These are phyloP conservation scores for Solanum pinnatisectum DNA, from an alignment of 257 asterid species.

Conservation along the genomic window DNA sequence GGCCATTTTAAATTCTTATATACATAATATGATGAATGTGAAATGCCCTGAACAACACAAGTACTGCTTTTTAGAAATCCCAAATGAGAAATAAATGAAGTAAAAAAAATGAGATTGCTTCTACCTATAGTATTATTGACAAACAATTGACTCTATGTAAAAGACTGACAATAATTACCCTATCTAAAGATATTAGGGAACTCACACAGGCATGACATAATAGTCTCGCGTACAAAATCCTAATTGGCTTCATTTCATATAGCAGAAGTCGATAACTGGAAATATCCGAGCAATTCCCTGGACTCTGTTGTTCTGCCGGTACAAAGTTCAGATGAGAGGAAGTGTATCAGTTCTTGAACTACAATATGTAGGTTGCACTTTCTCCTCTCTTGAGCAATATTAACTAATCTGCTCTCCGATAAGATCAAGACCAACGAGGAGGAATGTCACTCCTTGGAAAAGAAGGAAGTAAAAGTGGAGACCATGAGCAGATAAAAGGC, in stretches of 20 bases:
- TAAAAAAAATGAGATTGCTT: slow-evolving; percentile 3
- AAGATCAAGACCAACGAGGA: slow-evolving; percentile 60
- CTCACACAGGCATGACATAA: background rate
- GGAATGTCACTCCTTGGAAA: slow-evolving; percentile 63
- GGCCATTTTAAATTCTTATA: slow-evolving; percentile 7
- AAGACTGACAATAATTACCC: slow-evolving; percentile 15
- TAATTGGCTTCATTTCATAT: background rate
- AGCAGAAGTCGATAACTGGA: background rate
- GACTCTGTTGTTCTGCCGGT: background rate
- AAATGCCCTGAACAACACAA: slow-evolving; percentile 9
- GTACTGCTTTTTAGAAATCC: background rate
- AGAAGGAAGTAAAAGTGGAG: slow-evolving; percentile 73
- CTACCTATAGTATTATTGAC: slow-evolving; percentile 10
- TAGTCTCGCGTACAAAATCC: background rate
- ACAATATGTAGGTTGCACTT: background rate
- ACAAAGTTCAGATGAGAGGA: background rate
- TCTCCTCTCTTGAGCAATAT: background rate
- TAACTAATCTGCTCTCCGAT: slow-evolving; percentile 61
- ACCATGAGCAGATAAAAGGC: slow-evolving; percentile 69
- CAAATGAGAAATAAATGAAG: background rate
- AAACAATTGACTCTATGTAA: slow-evolving; percentile 13
- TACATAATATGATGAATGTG: slow-evolving; percentile 18
- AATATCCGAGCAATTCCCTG: background rate
- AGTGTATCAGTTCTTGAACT: background rate
- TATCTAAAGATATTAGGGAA: slow-evolving; percentile 8